phyloP scores from a whole-genome alignment of 257 asterid species.

The Capsicum rhomboideum region DNA sequence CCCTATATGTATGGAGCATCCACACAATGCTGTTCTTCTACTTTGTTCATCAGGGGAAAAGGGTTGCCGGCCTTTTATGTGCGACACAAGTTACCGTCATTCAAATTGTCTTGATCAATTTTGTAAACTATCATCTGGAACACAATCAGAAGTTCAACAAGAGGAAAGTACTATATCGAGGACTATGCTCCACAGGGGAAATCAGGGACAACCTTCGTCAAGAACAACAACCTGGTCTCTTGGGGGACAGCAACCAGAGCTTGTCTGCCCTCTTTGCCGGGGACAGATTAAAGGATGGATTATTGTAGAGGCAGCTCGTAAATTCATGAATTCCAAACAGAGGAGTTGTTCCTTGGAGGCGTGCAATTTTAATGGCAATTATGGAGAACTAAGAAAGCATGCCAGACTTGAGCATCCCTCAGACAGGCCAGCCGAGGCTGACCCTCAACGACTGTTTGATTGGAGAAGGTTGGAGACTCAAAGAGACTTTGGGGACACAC shows the following conservation, averaged over 20 bases:
- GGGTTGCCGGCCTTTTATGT: slow-evolving; percentile 72
- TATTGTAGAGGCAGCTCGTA: slow-evolving; percentile 38
- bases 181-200: neutral
- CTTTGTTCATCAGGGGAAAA: slow-evolving; percentile 52
- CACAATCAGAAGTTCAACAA: slow-evolving; percentile 5
- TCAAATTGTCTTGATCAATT: slow-evolving; percentile 68
- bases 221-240: neutral
- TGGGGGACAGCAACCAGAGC: slow-evolving; percentile 10
- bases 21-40: slow-evolving; percentile 57
- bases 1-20: slow-evolving; percentile 70
- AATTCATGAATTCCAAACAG: slow-evolving; percentile 40
- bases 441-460: slow-evolving; percentile 33
- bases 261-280: slow-evolving; percentile 73
- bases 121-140: slow-evolving; percentile 27
- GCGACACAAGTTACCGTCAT: slow-evolving; percentile 80
- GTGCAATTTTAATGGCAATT: slow-evolving; percentile 49
- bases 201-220: neutral
- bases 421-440: slow-evolving; percentile 46
- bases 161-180: neutral
- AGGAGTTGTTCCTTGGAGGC: slow-evolving; percentile 66
- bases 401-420: slow-evolving; percentile 62
- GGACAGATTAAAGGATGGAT: slow-evolving; percentile 47
- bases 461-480: slow-evolving; percentile 53
- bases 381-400: slow-evolving; percentile 58
- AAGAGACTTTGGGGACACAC: slow-evolving; percentile 45